Base-by-base conservation (phyloP, 2,329 filamentous ascomycete genomes). In the Ophiognomonia clavigignenti-juglandacearum region DNA sequence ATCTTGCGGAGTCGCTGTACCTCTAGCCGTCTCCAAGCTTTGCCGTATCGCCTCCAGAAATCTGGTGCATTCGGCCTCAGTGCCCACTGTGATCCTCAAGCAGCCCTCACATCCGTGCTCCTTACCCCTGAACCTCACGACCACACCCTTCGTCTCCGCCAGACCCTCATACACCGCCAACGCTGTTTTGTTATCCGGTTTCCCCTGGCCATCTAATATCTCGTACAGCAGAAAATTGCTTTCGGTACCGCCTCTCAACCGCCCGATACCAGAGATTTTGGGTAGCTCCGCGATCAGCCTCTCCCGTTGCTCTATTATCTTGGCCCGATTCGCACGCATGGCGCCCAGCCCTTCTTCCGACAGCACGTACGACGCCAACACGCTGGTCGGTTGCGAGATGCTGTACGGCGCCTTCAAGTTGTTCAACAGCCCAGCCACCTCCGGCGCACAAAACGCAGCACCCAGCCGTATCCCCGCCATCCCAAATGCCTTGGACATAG, bases 331-430 rank as follows among this genome's bases (percentile, higher is more conserved):
- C 24, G 58, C 65, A 32, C 73, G 72, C 91, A 96, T 96, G 13
- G 85, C 75, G 1, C 73, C 69, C 37, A 97, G 65, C 23, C 91
- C 91, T 16, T 73, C 66, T 0, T 74, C 69, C 1, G 78, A 74
- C 32, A 97, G 71, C 4, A 88, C 91, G 19, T 84, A 80, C 31
- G 74, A 78, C 1, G 91, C 93, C 16, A 98, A 75, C 29, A 85
- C 82, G 57, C 85, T 90, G 1, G 92, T 96, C 0, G 89, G 89
- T 57, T 84, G 92, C 4, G 89, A 86, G 58, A 98, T 84, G 68
- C 96, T 97, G 72, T 98, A 98, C 0, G 93, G 93, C 0, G 93
- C 92, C 69, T 97, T 97, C 60, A 98, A 75, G 62, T 78, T 90
- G 70, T 98, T 98, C 46, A 98, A 75, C 11, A 98, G 73, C 14